These are phyloP conservation scores for Hericium alpestre DNA, from an alignment of 768 basidiomycete genomes.

Conservation along the genomic window DNA sequence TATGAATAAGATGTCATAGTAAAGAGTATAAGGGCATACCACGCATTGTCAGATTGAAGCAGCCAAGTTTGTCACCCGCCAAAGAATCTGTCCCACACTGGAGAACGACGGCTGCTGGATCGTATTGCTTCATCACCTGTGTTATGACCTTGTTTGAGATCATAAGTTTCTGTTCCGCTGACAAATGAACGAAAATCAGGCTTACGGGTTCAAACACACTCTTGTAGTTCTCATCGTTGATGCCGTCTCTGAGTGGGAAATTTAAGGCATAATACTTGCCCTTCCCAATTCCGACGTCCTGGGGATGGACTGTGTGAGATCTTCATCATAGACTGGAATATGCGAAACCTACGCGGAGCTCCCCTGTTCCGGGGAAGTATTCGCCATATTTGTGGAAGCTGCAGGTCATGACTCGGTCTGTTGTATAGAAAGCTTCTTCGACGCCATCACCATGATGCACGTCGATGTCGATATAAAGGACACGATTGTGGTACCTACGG, in stretches of 20 bases:
- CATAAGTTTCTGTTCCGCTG: not conserved
- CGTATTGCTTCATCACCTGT: conserved; percentile 89
- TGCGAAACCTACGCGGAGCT: conserved; percentile 57
- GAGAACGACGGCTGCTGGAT: conserved; percentile 88
- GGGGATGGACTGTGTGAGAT: not conserved
- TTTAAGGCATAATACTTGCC: conserved; percentile 92
- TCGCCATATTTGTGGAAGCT: conserved; percentile 99
- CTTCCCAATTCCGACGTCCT: conserved; percentile 91
- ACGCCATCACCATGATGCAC: conserved; percentile 99
- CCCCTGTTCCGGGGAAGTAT: conserved; percentile 98
- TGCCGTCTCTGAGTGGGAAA: conserved; percentile 89
- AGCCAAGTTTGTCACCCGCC: conserved; percentile 91
- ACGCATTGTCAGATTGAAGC: conserved; percentile 93
- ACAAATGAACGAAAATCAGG: conserved; percentile 1
- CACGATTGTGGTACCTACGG: conserved; percentile 81
- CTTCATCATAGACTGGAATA: not conserved
- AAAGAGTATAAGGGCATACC: conserved; percentile 29
- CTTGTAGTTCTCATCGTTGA: conserved; percentile 91
- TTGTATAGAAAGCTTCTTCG: conserved; percentile 98
- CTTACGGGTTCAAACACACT: conserved; percentile 90
- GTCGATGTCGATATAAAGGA: conserved; percentile 97
- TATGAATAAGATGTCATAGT: not conserved
- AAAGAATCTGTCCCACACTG: conserved; percentile 98
- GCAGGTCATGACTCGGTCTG: conserved; percentile 96
- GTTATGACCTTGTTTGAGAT: conserved; percentile 62